Base-by-base conservation (phyloP, 768 basidiomycete species). In the Boletus eberwhitei region DNA sequence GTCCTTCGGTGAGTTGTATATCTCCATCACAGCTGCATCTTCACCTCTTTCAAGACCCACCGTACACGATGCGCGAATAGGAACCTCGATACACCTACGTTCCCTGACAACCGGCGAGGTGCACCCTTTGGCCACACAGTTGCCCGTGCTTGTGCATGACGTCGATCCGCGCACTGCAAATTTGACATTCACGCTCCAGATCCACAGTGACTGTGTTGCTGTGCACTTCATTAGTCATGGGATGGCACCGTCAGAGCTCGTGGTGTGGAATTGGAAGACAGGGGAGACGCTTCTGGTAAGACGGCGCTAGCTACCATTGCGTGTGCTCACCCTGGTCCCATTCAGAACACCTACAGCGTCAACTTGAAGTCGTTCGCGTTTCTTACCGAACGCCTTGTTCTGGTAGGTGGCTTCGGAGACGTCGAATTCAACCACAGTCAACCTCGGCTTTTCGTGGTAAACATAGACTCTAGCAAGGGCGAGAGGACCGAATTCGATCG, bases 191-290 rank as follows among this genome's bases (percentile, higher is more conserved):
- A 68, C 72, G 36, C 74, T 88, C n/a, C 85, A 86, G 64, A 71
- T 85, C 14, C 79, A 78, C 44, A 76, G 75, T 8, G 76, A 84
- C 31, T 72, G 74, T 31, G 57, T 88, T 17, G 82, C 76, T 12
- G 66, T 87, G 38, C 71, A 82, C 7, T 80, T 81, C 50, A 57
- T 72, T 48, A 68, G 68, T 52, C 53, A 54, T 9, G 72, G 69
- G 37, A 54, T 52, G 8, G 63, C 64, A 34, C 72, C 72, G 43
- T 78, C 75, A 31, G 79, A 83, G 58, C 64, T 87, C 13, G 69
- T 78, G 22, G 70, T 85, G 21, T 88, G 84, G 85, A 78, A 88
- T 51, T 88, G 86, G 87, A 81, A 79, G 62, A 82, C 78, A 5
- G 83, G 83, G 7, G 59, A 66, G 11, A 63, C 73, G 8, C 64